Evolutionary conservation across 352 stramenopile genomes (phyloP).

Genomic region (Hyaloperonospora brassicae): DNA sequence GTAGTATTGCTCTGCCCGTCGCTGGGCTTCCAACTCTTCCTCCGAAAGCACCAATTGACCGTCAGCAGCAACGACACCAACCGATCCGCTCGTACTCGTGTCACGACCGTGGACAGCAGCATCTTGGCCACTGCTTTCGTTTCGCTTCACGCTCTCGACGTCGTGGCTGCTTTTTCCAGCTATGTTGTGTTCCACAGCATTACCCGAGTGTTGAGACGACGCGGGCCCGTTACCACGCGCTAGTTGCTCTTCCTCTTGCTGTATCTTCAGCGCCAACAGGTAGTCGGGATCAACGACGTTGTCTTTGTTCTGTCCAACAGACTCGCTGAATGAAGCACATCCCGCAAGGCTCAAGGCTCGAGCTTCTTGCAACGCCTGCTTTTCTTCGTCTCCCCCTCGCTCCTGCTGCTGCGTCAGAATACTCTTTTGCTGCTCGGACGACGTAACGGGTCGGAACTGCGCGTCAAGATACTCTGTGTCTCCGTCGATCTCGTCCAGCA

Average conservation of each 20-base stretch:
- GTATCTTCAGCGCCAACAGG: slow-evolving; percentile 58
- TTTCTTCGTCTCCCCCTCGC: slow-evolving; percentile 19
- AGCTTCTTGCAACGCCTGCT: slow-evolving; percentile 17
- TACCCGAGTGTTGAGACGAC: slow-evolving; percentile 15
- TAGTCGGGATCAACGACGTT: slow-evolving; percentile 50
- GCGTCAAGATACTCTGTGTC: slow-evolving; percentile 73
- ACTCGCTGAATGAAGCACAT: slow-evolving; percentile 10
- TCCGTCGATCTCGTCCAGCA: slow-evolving; percentile 87
- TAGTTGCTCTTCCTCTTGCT: slow-evolving; percentile 66
- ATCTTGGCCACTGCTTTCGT: slow-evolving; percentile 16
- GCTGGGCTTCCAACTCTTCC: slow-evolving; percentile 62
- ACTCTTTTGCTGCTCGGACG: slow-evolving; percentile 55
- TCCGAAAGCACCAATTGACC: slow-evolving; percentile 53
- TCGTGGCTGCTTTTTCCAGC: not conserved
- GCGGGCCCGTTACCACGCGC: slow-evolving; percentile 19
- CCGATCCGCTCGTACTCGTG: slow-evolving; percentile 31
- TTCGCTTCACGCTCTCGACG: slow-evolving; percentile 3
- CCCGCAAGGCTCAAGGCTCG: slow-evolving; percentile 13
- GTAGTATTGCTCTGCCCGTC: slow-evolving; percentile 59
- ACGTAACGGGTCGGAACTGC: slow-evolving; percentile 57
- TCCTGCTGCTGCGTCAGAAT: slow-evolving; percentile 57
- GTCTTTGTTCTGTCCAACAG: slow-evolving; percentile 3
- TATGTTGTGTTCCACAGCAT: slow-evolving; percentile 1
- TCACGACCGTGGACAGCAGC: slow-evolving; percentile 3
- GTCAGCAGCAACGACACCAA: slow-evolving; percentile 31